Base-by-base conservation (phyloP, 108 stramenopile species). In the Pseudonitzschia multiseries region DNA sequence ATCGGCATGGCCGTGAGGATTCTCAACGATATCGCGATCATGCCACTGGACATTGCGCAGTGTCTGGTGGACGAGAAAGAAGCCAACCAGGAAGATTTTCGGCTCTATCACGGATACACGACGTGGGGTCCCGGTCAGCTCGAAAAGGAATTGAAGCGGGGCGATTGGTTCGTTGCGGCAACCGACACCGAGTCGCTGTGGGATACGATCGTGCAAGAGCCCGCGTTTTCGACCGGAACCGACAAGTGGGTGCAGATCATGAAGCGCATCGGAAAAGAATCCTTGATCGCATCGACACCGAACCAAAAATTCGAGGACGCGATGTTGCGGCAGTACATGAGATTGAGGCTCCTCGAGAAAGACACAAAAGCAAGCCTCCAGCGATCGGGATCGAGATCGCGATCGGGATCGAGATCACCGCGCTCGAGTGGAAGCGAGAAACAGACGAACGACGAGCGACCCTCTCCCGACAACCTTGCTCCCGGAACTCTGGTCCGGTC, bases 141-240 rank as follows among this genome's bases (percentile, higher is more conserved):
- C 13, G 66, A 77, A 65, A 84, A 82, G 26, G 92, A 95, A 81
- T 70, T 93, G 6, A 87, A 93, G 57, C 80, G 90, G 28, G 79
- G 86, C 54, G 80, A 83, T 4, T 95, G 94, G 94, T 90, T 90
- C 78, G 91, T 92, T 89, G 90, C 86, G 62, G 89, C 91, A 8
- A 87, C 89, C 10, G 94, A 93, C 67, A 81, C 82, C 5, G 84
- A 86, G 82, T 80, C 72, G 15, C 48, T 73, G 17, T 63, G 42
- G 46, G 50, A 65, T 32, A 31, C 65, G 2, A 48, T 73, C 20
- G 57, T 15, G 21, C 33, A 46, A 71, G 33, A 29, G 8, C 41
- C 54, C 6, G 17, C 59, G 20, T 64, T 76, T 18, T 84, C 87
- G 72, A 87, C 86, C 12, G 92, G 92, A 17, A 75, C 88, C 33